Conservation (phyloP, 2,329 filamentous ascomycete species). For the Leptographium lundbergii region DNA sequence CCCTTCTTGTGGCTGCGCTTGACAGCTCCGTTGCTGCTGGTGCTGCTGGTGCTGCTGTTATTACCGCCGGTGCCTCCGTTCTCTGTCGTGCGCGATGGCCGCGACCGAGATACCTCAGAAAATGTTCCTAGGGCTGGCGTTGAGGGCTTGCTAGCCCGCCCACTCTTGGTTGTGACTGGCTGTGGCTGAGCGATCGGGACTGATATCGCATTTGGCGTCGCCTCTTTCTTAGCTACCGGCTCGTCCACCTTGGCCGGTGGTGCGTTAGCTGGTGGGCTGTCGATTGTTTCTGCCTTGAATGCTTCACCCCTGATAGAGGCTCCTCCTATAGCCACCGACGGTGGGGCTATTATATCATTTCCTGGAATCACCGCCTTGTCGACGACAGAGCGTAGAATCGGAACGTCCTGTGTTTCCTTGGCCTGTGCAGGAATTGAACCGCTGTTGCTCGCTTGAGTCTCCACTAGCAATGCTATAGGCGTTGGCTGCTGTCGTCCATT, state of each 20-base stretch:
- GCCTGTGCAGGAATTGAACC: slow-evolving; percentile 16
- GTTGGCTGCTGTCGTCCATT: slow-evolving; percentile 39
- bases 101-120: slow-evolving; percentile 38
- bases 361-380: slow-evolving; percentile 30
- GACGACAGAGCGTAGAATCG: slow-evolving; percentile 18
- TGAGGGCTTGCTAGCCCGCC: slow-evolving; percentile 53
- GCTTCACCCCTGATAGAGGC: slow-evolving; percentile 20
- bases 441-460: neutral
- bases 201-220: slow-evolving; percentile 21
- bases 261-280: slow-evolving; percentile 10
- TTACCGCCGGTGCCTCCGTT: neutral
- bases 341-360: neutral
- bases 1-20: slow-evolving; percentile 51
- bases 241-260: slow-evolving; percentile 22
- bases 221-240: slow-evolving; percentile 30
- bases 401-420: slow-evolving; percentile 20
- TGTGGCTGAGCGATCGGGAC: neutral
- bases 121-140: slow-evolving; percentile 49
- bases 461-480: slow-evolving; percentile 24
- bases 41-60: slow-evolving; percentile 6
- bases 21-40: slow-evolving; percentile 18
- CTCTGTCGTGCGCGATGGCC: slow-evolving; percentile 37
- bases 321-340: neutral
- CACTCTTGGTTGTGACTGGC: slow-evolving; percentile 43
- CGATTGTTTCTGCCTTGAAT: slow-evolving; percentile 14